phyloP scores from a whole-genome alignment of 176 grass and related monocot species.

The Cenchrus americanus region DNA sequence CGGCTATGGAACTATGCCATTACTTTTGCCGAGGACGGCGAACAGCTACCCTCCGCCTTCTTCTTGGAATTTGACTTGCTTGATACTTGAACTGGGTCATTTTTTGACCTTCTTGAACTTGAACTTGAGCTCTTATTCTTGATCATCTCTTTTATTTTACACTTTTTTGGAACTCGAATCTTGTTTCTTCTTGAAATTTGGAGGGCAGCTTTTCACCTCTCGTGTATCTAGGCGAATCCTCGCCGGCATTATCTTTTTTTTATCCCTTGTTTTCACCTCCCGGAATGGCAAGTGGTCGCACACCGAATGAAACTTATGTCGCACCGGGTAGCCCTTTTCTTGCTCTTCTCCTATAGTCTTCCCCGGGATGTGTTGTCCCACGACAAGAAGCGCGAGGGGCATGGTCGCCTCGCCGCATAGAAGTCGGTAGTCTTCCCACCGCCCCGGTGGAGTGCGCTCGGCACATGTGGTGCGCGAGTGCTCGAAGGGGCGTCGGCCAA shows the following conservation, averaged over 20 bases:
- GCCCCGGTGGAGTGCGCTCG: not conserved
- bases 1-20: no score
- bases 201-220: not conserved
- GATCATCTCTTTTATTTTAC: no score
- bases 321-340: not conserved
- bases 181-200: not conserved
- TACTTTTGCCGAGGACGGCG: no score
- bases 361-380: not conserved
- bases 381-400: not conserved
- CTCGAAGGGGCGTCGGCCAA: no score
- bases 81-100: no score
- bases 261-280: not conserved
- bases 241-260: not conserved
- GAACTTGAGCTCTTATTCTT: not conserved
- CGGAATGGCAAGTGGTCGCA: not conserved
- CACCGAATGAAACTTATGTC: not conserved
- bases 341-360: constrained; percentile 15
- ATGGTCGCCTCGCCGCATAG: not conserved
- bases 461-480: no score
- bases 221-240: not conserved
- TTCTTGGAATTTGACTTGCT: no score
- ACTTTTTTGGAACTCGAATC: no score
- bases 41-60: no score
- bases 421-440: not conserved
- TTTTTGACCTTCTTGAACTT: no score